These are phyloP conservation scores for Amphirosellinia nigrospora DNA, from an alignment of 495 filamentous ascomycete genomes.

Conservation along the genomic window DNA sequence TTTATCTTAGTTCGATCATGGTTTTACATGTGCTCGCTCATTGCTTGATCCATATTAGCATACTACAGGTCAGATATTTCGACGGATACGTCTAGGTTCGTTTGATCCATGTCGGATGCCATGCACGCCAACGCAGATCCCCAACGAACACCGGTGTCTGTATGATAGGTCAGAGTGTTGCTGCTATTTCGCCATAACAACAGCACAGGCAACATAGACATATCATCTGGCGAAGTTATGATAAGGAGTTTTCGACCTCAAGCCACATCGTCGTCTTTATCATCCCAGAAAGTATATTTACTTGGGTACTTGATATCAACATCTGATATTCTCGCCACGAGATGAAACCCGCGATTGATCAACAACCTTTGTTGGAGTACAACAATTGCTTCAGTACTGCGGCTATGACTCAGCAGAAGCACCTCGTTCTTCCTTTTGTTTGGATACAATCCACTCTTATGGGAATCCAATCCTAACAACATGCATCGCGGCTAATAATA, in stretches of 20 bases:
- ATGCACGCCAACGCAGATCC: constrained; percentile 11
- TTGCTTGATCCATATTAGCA: constrained; percentile 3
- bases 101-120: constrained; percentile 10
- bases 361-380: constrained; percentile 1
- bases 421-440: not conserved
- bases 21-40: not conserved
- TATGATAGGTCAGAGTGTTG: not conserved
- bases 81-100: not conserved
- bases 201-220: not conserved
- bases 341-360: constrained; percentile 15
- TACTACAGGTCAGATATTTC: not conserved
- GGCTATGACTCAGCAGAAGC: constrained; percentile 1
- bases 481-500: constrained; percentile 5
- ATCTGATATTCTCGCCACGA: not conserved
- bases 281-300: not conserved
- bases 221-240: not conserved
- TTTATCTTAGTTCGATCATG: not conserved
- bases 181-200: not conserved
- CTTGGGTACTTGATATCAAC: not conserved
- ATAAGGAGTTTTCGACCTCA: not conserved
- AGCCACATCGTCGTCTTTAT: not conserved
- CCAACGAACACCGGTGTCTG: not conserved
- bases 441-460: not conserved
- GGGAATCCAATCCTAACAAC: not conserved
- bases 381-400: not conserved